phyloP scores from a whole-genome alignment of 1,284 basidiomycete genomes.

The Irpex sp. region DNA sequence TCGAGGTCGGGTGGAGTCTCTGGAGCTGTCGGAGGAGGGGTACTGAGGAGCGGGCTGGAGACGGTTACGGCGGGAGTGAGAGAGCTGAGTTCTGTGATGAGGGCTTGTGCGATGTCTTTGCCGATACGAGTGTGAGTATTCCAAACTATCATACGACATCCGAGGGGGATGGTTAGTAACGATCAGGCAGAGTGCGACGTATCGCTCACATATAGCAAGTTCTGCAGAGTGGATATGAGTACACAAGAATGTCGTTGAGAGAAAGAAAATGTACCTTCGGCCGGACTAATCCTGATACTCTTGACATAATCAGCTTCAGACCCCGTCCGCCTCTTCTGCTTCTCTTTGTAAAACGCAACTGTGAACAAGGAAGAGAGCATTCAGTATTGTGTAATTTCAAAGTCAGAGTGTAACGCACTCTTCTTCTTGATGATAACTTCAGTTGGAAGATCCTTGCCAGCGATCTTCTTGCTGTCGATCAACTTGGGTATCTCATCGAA shows the following conservation, averaged over 20 bases:
- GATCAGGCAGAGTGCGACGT: not conserved
- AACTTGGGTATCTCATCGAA: slow-evolving; percentile 58
- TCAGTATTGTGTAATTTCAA: not conserved
- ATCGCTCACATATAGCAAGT: slow-evolving; percentile 53
- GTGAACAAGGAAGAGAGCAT: not conserved
- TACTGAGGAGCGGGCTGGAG: slow-evolving; percentile 28
- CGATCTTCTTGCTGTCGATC: slow-evolving; percentile 58
- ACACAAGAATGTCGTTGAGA: not conserved
- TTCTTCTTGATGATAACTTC: slow-evolving; percentile 76
- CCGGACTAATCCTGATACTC: slow-evolving; percentile 59
- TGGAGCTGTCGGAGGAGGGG: slow-evolving; percentile 11
- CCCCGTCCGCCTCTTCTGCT: slow-evolving; percentile 52
- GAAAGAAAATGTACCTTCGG: slow-evolving; percentile 49
- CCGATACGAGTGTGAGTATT: slow-evolving; percentile 62
- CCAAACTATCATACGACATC: slow-evolving; percentile 49
- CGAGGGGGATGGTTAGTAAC: not conserved
- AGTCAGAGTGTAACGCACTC: slow-evolving; percentile 30
- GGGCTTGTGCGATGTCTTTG: slow-evolving; percentile 46
- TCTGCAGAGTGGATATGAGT: slow-evolving; percentile 31
- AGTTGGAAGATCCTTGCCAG: slow-evolving; percentile 65
- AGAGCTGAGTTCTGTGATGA: slow-evolving; percentile 46
- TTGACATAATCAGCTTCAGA: slow-evolving; percentile 47
- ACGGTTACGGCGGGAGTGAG: slow-evolving; percentile 45
- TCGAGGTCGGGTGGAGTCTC: slow-evolving; percentile 42
- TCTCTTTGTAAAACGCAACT: slow-evolving; percentile 74